Conservation (phyloP, 495 filamentous ascomycete genomes). For the Neurospora sp. region DNA sequence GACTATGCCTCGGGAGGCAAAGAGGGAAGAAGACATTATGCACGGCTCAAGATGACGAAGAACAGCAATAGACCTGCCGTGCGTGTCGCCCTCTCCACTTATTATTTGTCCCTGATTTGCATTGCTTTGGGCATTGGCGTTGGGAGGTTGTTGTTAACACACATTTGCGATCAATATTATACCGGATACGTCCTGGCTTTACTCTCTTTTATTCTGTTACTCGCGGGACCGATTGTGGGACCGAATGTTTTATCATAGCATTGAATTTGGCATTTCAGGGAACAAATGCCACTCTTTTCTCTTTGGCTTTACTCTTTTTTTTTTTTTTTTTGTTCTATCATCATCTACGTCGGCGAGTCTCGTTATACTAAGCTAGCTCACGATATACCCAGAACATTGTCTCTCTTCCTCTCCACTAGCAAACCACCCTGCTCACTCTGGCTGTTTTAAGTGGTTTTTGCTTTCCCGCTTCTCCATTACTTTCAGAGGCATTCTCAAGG, state of each 20-base stretch:
- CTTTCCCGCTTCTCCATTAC: neutral
- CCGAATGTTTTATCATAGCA: neutral
- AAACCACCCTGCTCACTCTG: neutral
- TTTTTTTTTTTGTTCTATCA: neutral
- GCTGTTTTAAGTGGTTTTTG: neutral
- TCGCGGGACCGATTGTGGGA: neutral
- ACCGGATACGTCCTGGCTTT: neutral
- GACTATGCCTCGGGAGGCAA: neutral
- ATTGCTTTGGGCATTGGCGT: neutral
- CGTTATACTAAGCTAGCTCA: neutral
- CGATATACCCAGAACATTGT: neutral
- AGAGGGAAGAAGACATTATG: neutral
- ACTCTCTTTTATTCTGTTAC: neutral
- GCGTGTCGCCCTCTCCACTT: neutral
- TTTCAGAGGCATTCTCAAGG: neutral
- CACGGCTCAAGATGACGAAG: neutral
- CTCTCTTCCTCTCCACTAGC: neutral
- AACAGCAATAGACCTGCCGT: neutral
- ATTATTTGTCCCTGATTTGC: neutral
- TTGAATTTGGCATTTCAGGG: neutral
- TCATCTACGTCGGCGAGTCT: neutral
- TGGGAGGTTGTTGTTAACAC: neutral
- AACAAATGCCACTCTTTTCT: neutral
- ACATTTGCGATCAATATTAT: neutral
- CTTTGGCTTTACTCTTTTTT: neutral